phyloP scores from a whole-genome alignment of 768 basidiomycete species.

The Mycena belliarum region DNA sequence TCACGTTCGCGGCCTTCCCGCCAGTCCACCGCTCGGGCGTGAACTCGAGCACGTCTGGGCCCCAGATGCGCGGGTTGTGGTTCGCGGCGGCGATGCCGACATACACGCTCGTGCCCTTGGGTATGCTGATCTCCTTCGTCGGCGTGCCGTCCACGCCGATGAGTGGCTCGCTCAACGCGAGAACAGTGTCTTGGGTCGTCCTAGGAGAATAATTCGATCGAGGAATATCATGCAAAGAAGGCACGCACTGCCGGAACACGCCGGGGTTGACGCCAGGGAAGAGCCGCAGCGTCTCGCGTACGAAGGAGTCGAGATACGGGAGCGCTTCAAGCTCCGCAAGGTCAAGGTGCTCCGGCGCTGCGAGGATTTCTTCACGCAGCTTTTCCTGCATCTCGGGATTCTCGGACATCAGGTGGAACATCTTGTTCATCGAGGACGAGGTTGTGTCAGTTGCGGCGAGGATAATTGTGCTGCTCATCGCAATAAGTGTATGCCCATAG shows the following conservation, averaged over 20 bases:
- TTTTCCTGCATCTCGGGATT: neutral
- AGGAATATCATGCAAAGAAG: no score
- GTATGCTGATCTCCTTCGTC: no score
- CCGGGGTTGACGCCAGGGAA: neutral
- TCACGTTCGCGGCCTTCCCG: neutral
- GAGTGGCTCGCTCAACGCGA: no score
- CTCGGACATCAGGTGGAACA: neutral
- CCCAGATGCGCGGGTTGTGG: neutral
- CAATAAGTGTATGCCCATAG: no score
- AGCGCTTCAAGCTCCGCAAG: neutral
- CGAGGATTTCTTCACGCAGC: neutral
- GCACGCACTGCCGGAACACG: no score
- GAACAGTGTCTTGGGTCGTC: no score
- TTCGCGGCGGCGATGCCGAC: neutral
- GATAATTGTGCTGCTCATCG: no score
- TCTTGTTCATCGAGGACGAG: no score
- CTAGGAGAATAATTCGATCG: no score
- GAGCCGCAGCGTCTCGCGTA: neutral
- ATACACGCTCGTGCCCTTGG: neutral
- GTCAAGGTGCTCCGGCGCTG: neutral
- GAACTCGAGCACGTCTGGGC: neutral
- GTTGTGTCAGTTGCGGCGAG: no score
- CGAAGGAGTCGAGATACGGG: neutral
- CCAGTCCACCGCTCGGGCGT: conserved; percentile 28
- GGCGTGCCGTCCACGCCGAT: no score